phyloP scores from a whole-genome alignment of 257 asterid species.

The Fraxinus excelsior region DNA sequence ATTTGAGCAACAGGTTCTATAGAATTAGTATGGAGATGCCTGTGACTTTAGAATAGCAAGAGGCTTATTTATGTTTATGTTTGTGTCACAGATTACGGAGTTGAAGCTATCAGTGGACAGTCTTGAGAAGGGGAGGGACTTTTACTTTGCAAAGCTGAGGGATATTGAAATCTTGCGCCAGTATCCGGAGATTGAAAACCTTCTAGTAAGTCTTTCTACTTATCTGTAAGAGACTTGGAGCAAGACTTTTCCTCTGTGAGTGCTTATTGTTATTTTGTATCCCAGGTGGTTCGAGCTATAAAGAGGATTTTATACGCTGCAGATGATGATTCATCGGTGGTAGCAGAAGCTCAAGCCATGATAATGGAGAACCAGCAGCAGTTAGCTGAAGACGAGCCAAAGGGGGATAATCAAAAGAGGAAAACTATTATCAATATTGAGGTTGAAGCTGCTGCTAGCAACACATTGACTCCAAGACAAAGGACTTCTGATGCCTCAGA shows the following conservation, averaged over 20 bases:
- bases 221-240: neutral
- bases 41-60: slow-evolving; percentile 10
- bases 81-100: slow-evolving; percentile 65
- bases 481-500: slow-evolving; percentile 73
- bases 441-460: slow-evolving; percentile 81
- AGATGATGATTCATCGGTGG: slow-evolving; percentile 66
- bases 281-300: slow-evolving; percentile 72
- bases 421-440: slow-evolving; percentile 72
- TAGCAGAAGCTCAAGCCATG: slow-evolving; percentile 80
- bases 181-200: slow-evolving; percentile 64
- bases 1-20: slow-evolving; percentile 69
- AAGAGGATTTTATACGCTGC: slow-evolving; percentile 66
- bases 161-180: slow-evolving; percentile 86
- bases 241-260: neutral
- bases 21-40: neutral
- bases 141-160: slow-evolving; percentile 84
- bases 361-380: slow-evolving; percentile 46
- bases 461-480: slow-evolving; percentile 70
- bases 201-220: slow-evolving; percentile 43
- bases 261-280: neutral
- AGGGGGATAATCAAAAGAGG: slow-evolving; percentile 74
- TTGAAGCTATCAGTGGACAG: slow-evolving; percentile 82
- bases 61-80: slow-evolving; percentile 20
- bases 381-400: slow-evolving; percentile 42
- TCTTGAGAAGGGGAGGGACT: slow-evolving; percentile 94